Base-by-base conservation (phyloP, 805 yeast species). In the Yarrowia keelungensis region DNA sequence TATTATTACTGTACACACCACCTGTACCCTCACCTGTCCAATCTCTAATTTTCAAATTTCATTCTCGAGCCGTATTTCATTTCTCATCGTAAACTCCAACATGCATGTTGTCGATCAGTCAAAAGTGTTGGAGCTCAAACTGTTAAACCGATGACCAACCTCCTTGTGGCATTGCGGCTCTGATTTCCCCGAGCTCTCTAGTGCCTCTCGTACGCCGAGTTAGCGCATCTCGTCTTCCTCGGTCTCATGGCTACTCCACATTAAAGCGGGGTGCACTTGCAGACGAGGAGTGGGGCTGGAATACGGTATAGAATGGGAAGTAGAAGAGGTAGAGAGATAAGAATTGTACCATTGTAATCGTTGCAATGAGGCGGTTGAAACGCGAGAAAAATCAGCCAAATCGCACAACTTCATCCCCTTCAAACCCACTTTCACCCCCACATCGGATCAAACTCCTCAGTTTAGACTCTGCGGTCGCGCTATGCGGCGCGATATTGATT, bases 201-300 rank as follows among this genome's bases (percentile, higher is more conserved):
- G 36, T 22, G 51, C 12, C 36, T 47, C 16, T 15, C 5, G 5
- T 5, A 16, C 12, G 47, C 47, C 15, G 49, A 8, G 32, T 19
- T 45, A 45, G 49, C 15, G 43, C 43, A 41, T n/a, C 49, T 45
- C 26, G 11, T 22, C 5, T 38, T n/a, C 14, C 10, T 19, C 10
- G 41, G 58, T 12, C 58, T 36, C 58, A 53, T 53, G 58, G 58
- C 35, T 53, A 53, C 59, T 53, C 59, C 59, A 53, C 59, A 53
- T 19, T 39, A 53, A 53, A 53, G 59, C 59, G 59, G 59, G 59
- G 59, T 53, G 59, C 59, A 38, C 59, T 53, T 38, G 59, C 59
- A 53, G 59, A 12, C 22, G 36, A 10, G 15, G 56, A n/a, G 8
- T 19, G 45, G 16, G 45, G 59, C 32, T 36, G 5, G 16, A 11